Evolutionary conservation across 2,329 filamentous ascomycete species (phyloP), one percentile per base, ranked within the genome.

Genomic region (Parascedosporium putredinis): DNA sequence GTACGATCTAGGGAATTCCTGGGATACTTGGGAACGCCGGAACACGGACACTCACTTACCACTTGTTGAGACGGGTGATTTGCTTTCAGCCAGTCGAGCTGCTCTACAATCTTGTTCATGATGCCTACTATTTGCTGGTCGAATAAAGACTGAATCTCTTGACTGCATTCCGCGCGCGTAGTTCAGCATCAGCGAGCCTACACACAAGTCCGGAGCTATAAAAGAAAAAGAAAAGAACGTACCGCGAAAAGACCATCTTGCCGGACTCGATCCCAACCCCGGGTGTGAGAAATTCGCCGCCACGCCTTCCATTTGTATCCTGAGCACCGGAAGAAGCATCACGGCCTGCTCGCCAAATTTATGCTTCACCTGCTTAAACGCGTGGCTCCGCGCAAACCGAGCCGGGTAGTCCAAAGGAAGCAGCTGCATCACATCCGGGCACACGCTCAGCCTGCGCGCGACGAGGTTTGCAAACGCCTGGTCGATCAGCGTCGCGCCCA

Each of bases 401-500:
- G 61, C 52, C 2, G 67, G 62, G 45, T 63, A 63, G 52, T 70
- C 62, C 0, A 56, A 57, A 0, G 69, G 68, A 1, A 73, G 59
- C 8, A 57, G 55, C 5, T 56, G 49, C 5, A 57, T 55, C 2
- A 67, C 55, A 3, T 70, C 65, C 0, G 68, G 64, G 42, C 57
- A 66, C 12, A 57, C 57, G 8, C 58, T 58, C 3, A 73, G 54
- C 10, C 70, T 60, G 40, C 60, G 57, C 6, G 62, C 59, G 2
- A 73, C 65, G 14, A 72, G 57, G 2, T 59, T 59, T 7, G 66
- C 54, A 51, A 73, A 73, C 0, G 65, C 62, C 14, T 62, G 60
- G 51, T 73, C 71, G 46, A 75, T 72, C n/a, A 73, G 58, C 0
- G 68, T 67, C 0, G 69, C 66, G 0, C 71, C 70, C 22, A 73